Evolutionary conservation across 2,329 filamentous ascomycete species (phyloP).

Genomic region (Colletotrichum lini): DNA sequence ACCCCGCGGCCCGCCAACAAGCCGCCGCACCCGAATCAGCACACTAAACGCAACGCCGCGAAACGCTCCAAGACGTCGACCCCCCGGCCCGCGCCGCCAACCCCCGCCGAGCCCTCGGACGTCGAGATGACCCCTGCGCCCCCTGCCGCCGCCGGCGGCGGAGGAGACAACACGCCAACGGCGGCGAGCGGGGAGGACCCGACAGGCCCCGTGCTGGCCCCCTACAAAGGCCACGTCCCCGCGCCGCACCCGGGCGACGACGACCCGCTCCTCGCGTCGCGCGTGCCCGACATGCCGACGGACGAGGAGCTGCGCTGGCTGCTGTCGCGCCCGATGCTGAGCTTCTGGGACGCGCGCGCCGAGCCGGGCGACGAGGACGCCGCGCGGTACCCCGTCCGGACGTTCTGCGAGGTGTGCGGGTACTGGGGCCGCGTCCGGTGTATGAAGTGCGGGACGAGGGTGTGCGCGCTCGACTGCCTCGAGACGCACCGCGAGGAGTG

Average conservation of each 20-base stretch:
- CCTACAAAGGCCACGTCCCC: slow-evolving; percentile 52
- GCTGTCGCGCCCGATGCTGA: slow-evolving; percentile 74
- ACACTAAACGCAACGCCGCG: slow-evolving; percentile 42
- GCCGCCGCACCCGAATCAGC: slow-evolving; percentile 38
- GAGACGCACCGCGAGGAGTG: slow-evolving; percentile 81
- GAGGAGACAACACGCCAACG: not conserved
- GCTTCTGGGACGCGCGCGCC: slow-evolving; percentile 75
- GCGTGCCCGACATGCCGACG: slow-evolving; percentile 70
- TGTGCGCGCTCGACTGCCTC: slow-evolving; percentile 84
- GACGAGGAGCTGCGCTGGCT: slow-evolving; percentile 75
- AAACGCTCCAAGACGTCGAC: slow-evolving; percentile 41
- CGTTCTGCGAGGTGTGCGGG: slow-evolving; percentile 85
- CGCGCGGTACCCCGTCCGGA: slow-evolving; percentile 68
- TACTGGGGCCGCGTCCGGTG: slow-evolving; percentile 86
- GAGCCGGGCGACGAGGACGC: slow-evolving; percentile 57
- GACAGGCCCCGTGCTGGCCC: slow-evolving; percentile 50
- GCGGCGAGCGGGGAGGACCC: not conserved
- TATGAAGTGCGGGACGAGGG: slow-evolving; percentile 81
- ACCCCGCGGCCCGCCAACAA: slow-evolving; percentile 46
- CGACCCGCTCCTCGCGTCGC: slow-evolving; percentile 71
- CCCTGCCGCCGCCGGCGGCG: slow-evolving; percentile 2
- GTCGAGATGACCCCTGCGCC: slow-evolving; percentile 59
- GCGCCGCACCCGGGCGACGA: slow-evolving; percentile 63
- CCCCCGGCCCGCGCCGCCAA: slow-evolving; percentile 18
- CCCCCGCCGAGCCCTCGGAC: slow-evolving; percentile 45